Evolutionary conservation across 2,329 filamentous ascomycete genomes (phyloP), one percentile per base, ranked within the genome.

Genomic region (Teratosphaeriaceae sp.): DNA sequence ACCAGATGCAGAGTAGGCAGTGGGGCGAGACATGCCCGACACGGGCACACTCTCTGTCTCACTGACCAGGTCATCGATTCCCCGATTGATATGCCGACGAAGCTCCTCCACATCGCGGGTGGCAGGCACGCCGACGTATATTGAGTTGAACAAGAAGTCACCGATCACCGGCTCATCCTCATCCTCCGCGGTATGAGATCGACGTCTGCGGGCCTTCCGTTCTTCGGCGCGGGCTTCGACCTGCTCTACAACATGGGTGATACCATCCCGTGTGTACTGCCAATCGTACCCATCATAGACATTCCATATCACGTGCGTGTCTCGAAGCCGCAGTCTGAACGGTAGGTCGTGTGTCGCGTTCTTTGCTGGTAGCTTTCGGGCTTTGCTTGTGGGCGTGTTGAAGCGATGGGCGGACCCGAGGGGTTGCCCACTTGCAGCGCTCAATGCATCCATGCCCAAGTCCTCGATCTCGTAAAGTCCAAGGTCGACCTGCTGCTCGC

Each of bases 211-310:
- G 34, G 70, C 65, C 31, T 77, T 78, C 43, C 84, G 80, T 60
- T 96, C 86, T 36, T 84, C 80, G 1, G 88, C 88, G 61, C 83
- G 87, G 33, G 75, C 73, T 64, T 98, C 88, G 1, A 98, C 84
- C 41, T 94, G 82, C 46, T 92, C 80, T 2, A 98, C 88, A 5
- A 88, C 88, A 59, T 90, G 85, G 18, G 82, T 81, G 44, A 98
- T 95, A 3, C 84, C 79, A 49, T 92, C 84, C 33, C 90, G 78
- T 1, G 94, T 98, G 33, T 79, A 77, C 53, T 82, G 78, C 94
- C 94, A 98, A 65, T 98, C 94, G 61, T 95, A 98, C 1, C 92
- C 92, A 68, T 98, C 92, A 63, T 92, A 96, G 1, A 98, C 71
- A 58, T 98, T 94, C 92, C 92, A 98, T 46, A 97, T 96, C 40